Evolutionary conservation across 306 rosid species (phyloP), one percentile per base, ranked within the genome.

Genomic region (Gastrolobium bilobum): DNA sequence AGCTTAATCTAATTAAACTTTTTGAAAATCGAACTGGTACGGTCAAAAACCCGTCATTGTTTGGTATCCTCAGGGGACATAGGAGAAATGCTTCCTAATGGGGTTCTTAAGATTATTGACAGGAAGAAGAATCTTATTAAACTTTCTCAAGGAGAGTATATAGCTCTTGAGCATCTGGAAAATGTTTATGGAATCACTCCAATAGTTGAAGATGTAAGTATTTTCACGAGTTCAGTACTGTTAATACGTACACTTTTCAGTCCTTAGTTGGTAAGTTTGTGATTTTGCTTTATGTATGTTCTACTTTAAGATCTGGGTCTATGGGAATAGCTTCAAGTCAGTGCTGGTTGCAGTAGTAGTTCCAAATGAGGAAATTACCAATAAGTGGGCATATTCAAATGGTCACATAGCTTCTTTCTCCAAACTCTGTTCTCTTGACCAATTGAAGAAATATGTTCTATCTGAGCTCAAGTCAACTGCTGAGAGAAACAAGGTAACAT

Each of bases 141-240:
- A 73, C 97, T 94, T 14, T 89, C 97, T 54, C 98, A 92, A 71
- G 98, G 98, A 86, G 98, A 94, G 86, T 94, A 94, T 53, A 83
- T 94, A n/a, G 97, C 98, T 5, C 97, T 94, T 2, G 97, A 92
- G 86, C 81, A 92, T 88, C 66, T 94, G 65, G 98, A 94, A 82
- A 94, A 92, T 77, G 88, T 90, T 30, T 92, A 86, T 73, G 87
- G 89, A 26, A 79, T 90, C 82, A 79, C 87, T 77, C 88, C 94
- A 3, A 74, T 92, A 73, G 86, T 94, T 71, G 98, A 94, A 77
- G 98, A 94, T 80, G 98, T 93, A 73, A 87, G 90, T 62, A 40
- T 26, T 69, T 60, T 54, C 6, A 51, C n/a, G 0, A 7, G 56
- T 42, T 57, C 30, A 31, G 1, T 7, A 20, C 30, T 8, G 14